Percentiles rank a stretch among this genome's conserved stretches.
These are phyloP conservation scores for Chlamydomonas incerta DNA, from an alignment of 139 green algal species.

Conservation along the genomic window DNA sequence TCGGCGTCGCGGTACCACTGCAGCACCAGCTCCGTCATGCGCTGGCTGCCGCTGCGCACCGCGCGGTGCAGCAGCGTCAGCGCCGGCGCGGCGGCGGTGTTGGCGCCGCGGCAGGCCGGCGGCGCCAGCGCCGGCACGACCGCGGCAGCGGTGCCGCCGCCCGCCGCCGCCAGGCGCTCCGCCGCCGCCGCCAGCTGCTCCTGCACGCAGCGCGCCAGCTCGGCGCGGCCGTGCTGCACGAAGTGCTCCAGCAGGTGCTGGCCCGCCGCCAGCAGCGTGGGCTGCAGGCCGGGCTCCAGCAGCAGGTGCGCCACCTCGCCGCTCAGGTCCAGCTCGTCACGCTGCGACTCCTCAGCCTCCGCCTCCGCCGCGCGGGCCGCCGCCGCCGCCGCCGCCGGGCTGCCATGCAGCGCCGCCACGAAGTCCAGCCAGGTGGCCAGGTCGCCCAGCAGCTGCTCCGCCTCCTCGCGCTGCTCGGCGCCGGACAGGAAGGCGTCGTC, in stretches of 20 bases:
- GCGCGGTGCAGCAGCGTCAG: conserved; percentile 27
- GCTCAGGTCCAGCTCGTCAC: not conserved
- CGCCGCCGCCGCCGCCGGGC: not conserved
- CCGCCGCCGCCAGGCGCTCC: no score
- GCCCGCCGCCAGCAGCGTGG: not conserved
- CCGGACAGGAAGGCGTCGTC: not conserved
- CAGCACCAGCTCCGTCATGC: conserved; percentile 12
- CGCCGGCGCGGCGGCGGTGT: not conserved
- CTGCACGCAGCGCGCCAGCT: not conserved
- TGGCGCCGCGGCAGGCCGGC: not conserved
- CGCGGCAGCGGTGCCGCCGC: not conserved
- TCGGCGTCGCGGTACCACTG: not conserved
- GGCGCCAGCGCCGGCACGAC: not conserved
- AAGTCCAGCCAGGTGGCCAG: conserved; percentile 25
- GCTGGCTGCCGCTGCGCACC: conserved; percentile 12
- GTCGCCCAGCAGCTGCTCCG: conserved; percentile 21
- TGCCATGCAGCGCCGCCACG: not conserved
- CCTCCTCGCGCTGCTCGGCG: not conserved
- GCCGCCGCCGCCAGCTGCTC: not conserved
- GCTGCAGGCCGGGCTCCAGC: not conserved
- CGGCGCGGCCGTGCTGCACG: not conserved
- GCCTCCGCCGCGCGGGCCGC: not conserved
- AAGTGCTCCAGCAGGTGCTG: conserved; percentile 18
- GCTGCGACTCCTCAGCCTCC: no score
- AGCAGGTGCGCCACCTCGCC: not conserved